A percentile compares a stretch with the other conserved stretches of the same genome.
These are phyloP conservation scores for Hanseniaspora gamundiae DNA, from an alignment of 1,139 yeast species.

Conservation along the genomic window DNA sequence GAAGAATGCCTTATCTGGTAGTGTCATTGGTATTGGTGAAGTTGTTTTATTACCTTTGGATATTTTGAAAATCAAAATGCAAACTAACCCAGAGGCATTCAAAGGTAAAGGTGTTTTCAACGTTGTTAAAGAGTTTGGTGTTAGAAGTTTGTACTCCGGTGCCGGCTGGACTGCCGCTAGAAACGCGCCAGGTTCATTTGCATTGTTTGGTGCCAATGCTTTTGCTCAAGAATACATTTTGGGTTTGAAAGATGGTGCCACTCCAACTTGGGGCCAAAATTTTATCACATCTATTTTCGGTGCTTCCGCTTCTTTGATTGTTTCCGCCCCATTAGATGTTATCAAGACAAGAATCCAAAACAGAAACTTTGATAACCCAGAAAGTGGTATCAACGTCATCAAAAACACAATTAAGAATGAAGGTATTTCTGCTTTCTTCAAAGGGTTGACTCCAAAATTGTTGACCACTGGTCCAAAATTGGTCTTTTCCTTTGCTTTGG, in stretches of 20 bases:
- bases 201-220: conserved; percentile 96
- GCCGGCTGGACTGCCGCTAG: conserved; percentile 99
- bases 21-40: conserved; percentile 95
- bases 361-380: conserved; percentile 90
- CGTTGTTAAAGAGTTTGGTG: conserved; percentile 80
- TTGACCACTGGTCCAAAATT: conserved; percentile 97
- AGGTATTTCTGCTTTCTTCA: conserved; percentile 83
- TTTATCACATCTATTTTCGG: conserved; percentile 94
- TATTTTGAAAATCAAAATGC: conserved; percentile 94
- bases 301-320: conserved; percentile 93
- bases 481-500: conserved; percentile 92
- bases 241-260: conserved; percentile 71
- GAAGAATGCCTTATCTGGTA: conserved; percentile 96
- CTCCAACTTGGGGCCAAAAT: conserved; percentile 93
- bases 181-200: conserved; percentile 98
- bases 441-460: conserved; percentile 92
- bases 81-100: conserved; percentile 97
- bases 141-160: conserved; percentile 80
- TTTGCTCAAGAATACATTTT: conserved; percentile 94
- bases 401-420: conserved; percentile 89
- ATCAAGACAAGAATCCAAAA: conserved; percentile 98
- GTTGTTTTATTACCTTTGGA: conserved; percentile 90
- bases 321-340: conserved; percentile 95
- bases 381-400: conserved; percentile 82
- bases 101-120: conserved; percentile 91